Base-by-base conservation (phyloP, 2,329 filamentous ascomycete species). In the Hypoxylon sp. region DNA sequence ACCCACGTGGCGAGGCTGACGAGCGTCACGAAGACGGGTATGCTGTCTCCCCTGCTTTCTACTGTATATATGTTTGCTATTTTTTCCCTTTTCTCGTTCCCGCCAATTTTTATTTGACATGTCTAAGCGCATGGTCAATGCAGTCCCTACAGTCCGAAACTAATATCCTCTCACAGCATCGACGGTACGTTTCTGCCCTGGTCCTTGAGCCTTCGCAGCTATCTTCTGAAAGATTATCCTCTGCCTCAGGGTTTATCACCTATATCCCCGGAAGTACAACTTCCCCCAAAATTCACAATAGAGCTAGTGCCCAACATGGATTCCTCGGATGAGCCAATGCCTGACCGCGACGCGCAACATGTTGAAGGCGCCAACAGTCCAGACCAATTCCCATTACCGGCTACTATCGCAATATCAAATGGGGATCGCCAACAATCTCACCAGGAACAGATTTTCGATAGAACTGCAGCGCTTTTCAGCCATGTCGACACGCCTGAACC, bases 11-110 rank as follows among this genome's bases (percentile, higher is more conserved):
- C 11, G 96, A 99, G 80, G 94, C 91, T 22, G 96, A 99, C 77
- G 94, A 98, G 74, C 93, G 97, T 78, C 94, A 98, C 83, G 89
- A 93, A 26, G 94, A 98, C 81, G 94, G 95, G 90, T 75, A 70
- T 70, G 68, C 68, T 22, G 24, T 14, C n/a, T 50, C 19, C 22
- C 24, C 47, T 19, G 35, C 24, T 35, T 29, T 50, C n/a, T 13
- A 22, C 19, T 3, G 19, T 22, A 35, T 11, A 52, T 31, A 52
- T 42, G 33, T 58, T 61, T 62, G 48, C 51, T 46, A 19, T 26
- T 22, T 50, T 61, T 22, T 0, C 48, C 17, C 22, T 37, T 57
- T 19, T 9, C 31, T 44, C 19, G 13, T 29, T 26, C 39, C 37
- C 5, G 14, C 29, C n/a, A 13, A 14, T 29, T 19, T n/a, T 56